phyloP scores from a whole-genome alignment of 768 basidiomycete genomes.

The Tylopilus balloui region DNA sequence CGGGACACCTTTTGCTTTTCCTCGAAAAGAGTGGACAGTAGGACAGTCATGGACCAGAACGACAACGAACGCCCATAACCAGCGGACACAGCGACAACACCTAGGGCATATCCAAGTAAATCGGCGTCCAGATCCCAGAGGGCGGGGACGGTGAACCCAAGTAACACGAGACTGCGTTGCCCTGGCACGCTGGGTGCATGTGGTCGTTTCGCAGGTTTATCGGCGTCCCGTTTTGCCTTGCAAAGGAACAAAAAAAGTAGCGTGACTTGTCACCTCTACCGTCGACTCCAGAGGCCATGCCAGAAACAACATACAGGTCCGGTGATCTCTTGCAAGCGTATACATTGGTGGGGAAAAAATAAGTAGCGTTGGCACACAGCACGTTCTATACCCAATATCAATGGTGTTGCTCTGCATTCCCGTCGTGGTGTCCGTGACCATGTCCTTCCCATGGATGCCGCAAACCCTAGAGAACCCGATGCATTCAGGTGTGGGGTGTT shows the following conservation, averaged over 20 bases:
- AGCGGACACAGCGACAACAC: background rate
- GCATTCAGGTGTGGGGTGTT: background rate
- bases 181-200: background rate
- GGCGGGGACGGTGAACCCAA: background rate
- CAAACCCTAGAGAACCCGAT: slow-evolving; percentile 38
- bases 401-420: slow-evolving; percentile 39
- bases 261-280: background rate
- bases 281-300: background rate
- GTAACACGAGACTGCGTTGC: background rate
- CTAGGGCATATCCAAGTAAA: background rate
- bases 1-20: no score
- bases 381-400: slow-evolving; percentile 25
- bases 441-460: slow-evolving; percentile 67
- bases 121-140: background rate
- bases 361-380: background rate
- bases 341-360: slow-evolving; percentile 5
- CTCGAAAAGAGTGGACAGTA: no score
- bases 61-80: background rate
- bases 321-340: slow-evolving; percentile 1
- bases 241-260: background rate
- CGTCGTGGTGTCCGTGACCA: slow-evolving; percentile 41
- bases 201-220: background rate
- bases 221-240: no score
- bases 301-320: background rate
- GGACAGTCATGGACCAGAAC: background rate